These are phyloP conservation scores for Nothopassalora personata DNA, from an alignment of 2,329 filamentous ascomycete genomes.

Conservation along the genomic window DNA sequence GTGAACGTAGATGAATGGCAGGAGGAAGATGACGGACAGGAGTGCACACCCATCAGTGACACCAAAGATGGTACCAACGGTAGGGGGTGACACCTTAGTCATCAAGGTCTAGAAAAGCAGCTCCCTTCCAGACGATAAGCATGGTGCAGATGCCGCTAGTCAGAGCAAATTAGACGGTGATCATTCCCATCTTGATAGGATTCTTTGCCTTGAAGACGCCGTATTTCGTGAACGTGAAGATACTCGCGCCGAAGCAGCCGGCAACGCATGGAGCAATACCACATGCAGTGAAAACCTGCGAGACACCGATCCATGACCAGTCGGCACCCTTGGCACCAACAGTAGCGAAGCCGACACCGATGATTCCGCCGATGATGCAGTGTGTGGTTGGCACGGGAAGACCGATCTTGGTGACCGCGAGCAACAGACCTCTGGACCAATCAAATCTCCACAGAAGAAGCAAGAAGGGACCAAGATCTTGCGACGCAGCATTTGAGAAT, in stretches of 20 bases:
- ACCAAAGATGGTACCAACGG: constrained; percentile 51
- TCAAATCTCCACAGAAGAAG: background rate
- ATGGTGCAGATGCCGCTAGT: constrained; percentile 47
- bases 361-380: constrained; percentile 38
- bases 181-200: constrained; percentile 45
- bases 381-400: constrained; percentile 53
- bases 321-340: constrained; percentile 50
- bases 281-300: constrained; percentile 6
- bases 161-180: constrained; percentile 44
- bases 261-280: constrained; percentile 35
- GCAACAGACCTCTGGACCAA: background rate
- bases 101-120: constrained; percentile 41
- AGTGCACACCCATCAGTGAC: constrained; percentile 51
- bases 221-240: constrained; percentile 46
- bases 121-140: constrained; percentile 51
- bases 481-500: background rate
- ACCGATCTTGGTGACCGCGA: constrained; percentile 44
- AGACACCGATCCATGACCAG: constrained; percentile 49
- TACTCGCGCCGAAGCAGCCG: constrained; percentile 40
- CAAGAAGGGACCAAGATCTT: background rate
- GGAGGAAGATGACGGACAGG: constrained; percentile 49
- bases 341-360: constrained; percentile 43
- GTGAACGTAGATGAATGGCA: constrained; percentile 52
- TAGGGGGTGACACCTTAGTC: constrained; percentile 36
- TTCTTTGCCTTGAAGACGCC: constrained; percentile 44